Evolutionary conservation across 768 basidiomycete genomes (phyloP).

Genomic region (Amanita exitialis): DNA sequence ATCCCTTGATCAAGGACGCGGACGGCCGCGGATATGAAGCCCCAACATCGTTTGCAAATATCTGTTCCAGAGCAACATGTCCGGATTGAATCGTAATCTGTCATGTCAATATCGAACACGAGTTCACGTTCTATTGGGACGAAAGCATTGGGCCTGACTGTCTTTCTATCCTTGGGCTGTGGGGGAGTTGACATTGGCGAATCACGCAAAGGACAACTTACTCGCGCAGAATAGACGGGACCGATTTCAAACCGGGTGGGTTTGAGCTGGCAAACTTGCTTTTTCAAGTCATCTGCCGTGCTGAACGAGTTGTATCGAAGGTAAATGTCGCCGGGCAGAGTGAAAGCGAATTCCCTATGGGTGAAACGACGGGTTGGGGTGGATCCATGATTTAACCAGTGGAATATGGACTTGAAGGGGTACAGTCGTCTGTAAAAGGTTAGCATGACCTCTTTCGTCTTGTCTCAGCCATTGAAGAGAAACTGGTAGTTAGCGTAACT

Average conservation of each 20-base stretch:
- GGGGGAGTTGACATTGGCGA: neutral
- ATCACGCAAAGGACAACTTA: conserved; percentile 27
- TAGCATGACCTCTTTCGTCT: conserved; percentile 33
- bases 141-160: conserved; percentile 56
- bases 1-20: conserved; percentile 73
- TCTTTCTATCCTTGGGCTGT: conserved; percentile 87
- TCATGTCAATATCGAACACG: conserved; percentile 99
- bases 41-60: conserved; percentile 93
- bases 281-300: conserved; percentile 82
- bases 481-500: neutral
- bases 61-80: conserved; percentile 90
- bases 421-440: conserved; percentile 85
- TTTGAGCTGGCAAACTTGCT: conserved; percentile 73
- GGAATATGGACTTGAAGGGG: conserved; percentile 89
- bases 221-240: conserved; percentile 81
- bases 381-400: conserved; percentile 92
- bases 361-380: conserved; percentile 74
- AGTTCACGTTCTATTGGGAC: conserved; percentile 79
- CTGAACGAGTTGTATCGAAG: conserved; percentile 91
- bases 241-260: conserved; percentile 97
- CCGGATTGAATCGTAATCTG: conserved; percentile 92
- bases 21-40: conserved; percentile 88
- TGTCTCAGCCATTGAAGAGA: neutral
- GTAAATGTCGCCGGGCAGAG: conserved; percentile 84
- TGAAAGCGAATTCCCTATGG: conserved; percentile 94